These are phyloP conservation scores for Termitomyces sp. DNA, from an alignment of 768 basidiomycete genomes.

Conservation along the genomic window DNA sequence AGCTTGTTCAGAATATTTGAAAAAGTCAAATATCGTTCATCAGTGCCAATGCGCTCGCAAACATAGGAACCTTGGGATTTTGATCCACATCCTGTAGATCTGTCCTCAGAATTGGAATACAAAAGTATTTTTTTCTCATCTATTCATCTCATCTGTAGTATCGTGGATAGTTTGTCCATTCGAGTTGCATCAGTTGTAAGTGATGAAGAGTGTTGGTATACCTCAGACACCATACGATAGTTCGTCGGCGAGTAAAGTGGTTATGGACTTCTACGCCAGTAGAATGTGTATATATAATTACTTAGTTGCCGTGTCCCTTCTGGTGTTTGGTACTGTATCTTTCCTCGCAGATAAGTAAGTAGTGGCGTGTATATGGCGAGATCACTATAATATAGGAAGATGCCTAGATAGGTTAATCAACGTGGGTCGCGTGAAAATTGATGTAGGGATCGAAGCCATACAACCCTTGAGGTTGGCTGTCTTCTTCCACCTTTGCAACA, in stretches of 20 bases:
- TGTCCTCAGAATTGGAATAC: not conserved
- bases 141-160: not conserved
- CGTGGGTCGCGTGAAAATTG: not conserved
- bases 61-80: not conserved
- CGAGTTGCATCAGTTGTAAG: not conserved
- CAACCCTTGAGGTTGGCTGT: not conserved
- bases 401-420: not conserved
- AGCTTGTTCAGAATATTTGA: slow-evolving; percentile 84
- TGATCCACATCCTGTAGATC: not conserved
- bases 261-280: no score
- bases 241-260: no score
- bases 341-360: no score
- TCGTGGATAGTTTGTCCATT: not conserved
- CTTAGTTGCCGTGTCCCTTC: no score
- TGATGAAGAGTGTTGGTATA: not conserved
- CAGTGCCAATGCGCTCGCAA: slow-evolving; percentile 17
- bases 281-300: no score
- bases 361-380: no score
- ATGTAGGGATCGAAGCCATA: not conserved
- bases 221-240: not conserved
- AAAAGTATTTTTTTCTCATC: not conserved
- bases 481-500: not conserved
- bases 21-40: slow-evolving; percentile 74
- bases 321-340: no score
- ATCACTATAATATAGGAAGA: not conserved